Evolutionary conservation across 306 rosid genomes (phyloP), one percentile per base, ranked within the genome.

Genomic region (Myrica gale): DNA sequence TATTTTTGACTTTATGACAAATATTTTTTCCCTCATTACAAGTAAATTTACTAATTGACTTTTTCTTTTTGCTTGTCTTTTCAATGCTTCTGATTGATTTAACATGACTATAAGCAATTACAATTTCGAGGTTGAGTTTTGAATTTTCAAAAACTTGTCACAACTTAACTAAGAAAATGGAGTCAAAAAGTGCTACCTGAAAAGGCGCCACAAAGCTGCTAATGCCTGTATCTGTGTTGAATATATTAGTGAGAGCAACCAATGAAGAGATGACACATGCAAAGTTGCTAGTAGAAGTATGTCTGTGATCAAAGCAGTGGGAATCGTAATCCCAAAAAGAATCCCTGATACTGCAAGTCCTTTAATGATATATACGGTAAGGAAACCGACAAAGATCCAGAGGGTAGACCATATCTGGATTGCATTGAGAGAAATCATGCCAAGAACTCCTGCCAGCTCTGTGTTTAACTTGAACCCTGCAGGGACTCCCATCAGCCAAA

Each of bases 401-500:
- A 95, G 91, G 8, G 97, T 89, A 75, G 97, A 92, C 97, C 98
- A 90, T 77, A 90, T 87, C 84, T 95, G 98, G 77, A 92, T 89
- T 21, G 89, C 92, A 85, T 90, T 95, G 71, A 92, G 86, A 71
- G 97, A 92, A 84, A 89, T 76, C 88, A 88, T 83, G 83, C 98
- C 97, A 73, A 95, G 87, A 63, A 89, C 91, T 57, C 85, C 88
- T 9, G 98, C 97, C 80, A 95, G 80, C 82, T 95, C 97, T 0
- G 89, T 86, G 87, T 90, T 95, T 86, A 95, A 88, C 85, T 92
- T 92, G 90, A 95, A 95, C 75, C 98, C 98, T 13, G 95, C 98
- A 21, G 97, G 98, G 78, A 85, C 85, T 77, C 98, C 97, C 98
- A 92, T 92, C 85, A 95, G 87, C 98, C 98, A 92, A 70, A 92